These are phyloP conservation scores for Euphrasia confusa DNA, from an alignment of 257 asterid species.

Conservation along the genomic window DNA sequence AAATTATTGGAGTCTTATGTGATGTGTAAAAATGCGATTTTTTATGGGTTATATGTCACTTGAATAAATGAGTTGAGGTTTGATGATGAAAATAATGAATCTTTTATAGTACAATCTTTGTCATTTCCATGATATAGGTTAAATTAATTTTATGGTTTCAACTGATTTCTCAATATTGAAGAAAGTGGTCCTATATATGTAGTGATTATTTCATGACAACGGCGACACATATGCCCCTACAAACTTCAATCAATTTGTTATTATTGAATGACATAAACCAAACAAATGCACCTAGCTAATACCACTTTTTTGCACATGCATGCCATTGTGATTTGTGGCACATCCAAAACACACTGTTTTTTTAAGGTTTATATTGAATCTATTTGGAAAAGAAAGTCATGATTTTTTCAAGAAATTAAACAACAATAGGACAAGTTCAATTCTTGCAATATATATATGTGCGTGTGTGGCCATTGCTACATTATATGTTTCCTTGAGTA, in stretches of 20 bases:
- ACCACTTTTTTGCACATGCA: slow-evolving; percentile 29
- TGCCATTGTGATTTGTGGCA: not conserved
- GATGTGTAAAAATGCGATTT: no score
- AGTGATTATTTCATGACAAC: no score
- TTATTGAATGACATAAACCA: slow-evolving; percentile 26
- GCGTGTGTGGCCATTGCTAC: slow-evolving; percentile 25
- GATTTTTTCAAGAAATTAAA: slow-evolving; percentile 24
- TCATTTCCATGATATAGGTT: no score
- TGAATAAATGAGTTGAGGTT: no score
- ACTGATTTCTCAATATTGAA: no score
- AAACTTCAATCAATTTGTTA: slow-evolving; percentile 16
- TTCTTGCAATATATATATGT: slow-evolving; percentile 9
- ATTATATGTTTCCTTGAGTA: slow-evolving; percentile 26
- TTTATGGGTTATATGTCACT: no score
- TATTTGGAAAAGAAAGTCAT: slow-evolving; percentile 4
- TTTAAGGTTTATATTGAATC: slow-evolving; percentile 12
- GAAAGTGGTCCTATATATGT: no score
- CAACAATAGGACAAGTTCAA: slow-evolving; percentile 36
- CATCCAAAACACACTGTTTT: not conserved
- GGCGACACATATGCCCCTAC: slow-evolving; percentile 31
- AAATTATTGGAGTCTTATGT: no score
- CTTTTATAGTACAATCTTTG: no score
- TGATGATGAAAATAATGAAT: no score
- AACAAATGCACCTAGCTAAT: slow-evolving; percentile 29
- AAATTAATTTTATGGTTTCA: no score